A percentile compares a stretch with the other conserved stretches of the same genome.
phyloP scores from a whole-genome alignment of 129 eudicot genomes.

The Chrysanthemum seticuspe region DNA sequence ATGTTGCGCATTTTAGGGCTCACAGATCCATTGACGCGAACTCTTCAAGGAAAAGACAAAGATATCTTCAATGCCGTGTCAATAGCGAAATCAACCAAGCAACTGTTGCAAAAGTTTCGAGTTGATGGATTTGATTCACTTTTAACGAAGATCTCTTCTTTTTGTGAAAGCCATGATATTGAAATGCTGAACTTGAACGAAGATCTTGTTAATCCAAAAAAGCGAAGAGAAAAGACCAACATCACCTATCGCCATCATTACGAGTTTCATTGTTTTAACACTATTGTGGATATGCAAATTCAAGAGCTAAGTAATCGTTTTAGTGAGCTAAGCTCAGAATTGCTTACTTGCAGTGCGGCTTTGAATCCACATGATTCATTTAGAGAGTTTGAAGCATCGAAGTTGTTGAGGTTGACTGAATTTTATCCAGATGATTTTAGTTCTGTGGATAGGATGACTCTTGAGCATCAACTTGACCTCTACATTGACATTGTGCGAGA shows the following conservation, averaged over 20 bases:
- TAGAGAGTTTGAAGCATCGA: slow-evolving; percentile 8
- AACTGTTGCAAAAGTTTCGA: background rate
- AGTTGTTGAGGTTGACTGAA: slow-evolving; percentile 1
- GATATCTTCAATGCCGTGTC: slow-evolving; percentile 13
- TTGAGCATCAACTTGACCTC: slow-evolving; percentile 12
- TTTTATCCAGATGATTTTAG: slow-evolving; percentile 12
- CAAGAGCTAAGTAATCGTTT: background rate
- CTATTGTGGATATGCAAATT: slow-evolving; percentile 10
- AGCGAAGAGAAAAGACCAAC: background rate
- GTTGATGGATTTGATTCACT: slow-evolving; percentile 7
- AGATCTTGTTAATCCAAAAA: background rate
- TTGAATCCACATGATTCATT: slow-evolving; percentile 3
- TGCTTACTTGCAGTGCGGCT: slow-evolving; percentile 6
- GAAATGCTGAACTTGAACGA: slow-evolving; percentile 7
- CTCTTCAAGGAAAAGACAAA: slow-evolving; percentile 16
- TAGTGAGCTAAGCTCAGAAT: slow-evolving; percentile 6
- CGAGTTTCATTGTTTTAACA: background rate
- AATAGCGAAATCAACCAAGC: slow-evolving; percentile 14
- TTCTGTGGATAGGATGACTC: slow-evolving; percentile 11
- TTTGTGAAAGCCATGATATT: slow-evolving; percentile 5
- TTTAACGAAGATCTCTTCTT: background rate
- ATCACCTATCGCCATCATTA: slow-evolving; percentile 6
- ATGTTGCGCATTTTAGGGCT: slow-evolving; percentile 21
- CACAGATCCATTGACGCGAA: slow-evolving; percentile 10
- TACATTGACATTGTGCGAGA: slow-evolving; percentile 14